A percentile compares a stretch with the other conserved stretches of the same genome.
Evolutionary conservation across 306 rosid genomes (phyloP).

Genomic region (Dicorynia guianensis): DNA sequence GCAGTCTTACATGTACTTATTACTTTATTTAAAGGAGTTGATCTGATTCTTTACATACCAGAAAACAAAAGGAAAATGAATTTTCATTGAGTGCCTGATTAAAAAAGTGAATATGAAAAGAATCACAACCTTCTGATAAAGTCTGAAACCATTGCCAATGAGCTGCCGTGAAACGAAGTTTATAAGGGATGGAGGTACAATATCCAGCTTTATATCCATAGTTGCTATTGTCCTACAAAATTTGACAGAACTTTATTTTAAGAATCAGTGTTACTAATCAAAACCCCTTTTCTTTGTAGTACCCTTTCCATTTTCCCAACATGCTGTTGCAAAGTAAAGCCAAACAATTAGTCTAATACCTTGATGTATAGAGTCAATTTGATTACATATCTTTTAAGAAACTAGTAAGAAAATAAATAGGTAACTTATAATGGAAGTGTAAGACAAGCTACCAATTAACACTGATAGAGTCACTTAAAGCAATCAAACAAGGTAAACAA

Average conservation of each 20-base stretch:
- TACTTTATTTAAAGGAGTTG: slow-evolving; percentile 25
- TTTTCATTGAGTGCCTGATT: slow-evolving; percentile 10
- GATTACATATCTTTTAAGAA: slow-evolving; percentile 17
- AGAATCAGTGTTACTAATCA: slow-evolving; percentile 35
- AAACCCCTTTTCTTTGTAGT: not conserved
- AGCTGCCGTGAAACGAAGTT: slow-evolving; percentile 85
- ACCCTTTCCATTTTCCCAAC: not conserved
- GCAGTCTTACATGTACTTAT: slow-evolving; percentile 3
- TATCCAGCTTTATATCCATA: slow-evolving; percentile 87
- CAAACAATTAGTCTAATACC: not conserved
- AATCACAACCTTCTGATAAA: slow-evolving; percentile 73
- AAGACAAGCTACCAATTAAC: not conserved
- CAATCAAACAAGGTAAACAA: not conserved
- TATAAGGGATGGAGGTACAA: slow-evolving; percentile 77
- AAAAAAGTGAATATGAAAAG: slow-evolving; percentile 28
- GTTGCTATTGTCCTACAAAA: slow-evolving; percentile 79
- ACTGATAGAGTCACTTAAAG: not conserved
- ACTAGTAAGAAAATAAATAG: not conserved
- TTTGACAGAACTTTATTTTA: slow-evolving; percentile 31
- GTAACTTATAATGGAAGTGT: slow-evolving; percentile 4
- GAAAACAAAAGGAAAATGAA: slow-evolving; percentile 12
- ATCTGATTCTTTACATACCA: slow-evolving; percentile 15
- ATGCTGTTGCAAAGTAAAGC: not conserved
- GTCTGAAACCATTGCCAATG: slow-evolving; percentile 77
- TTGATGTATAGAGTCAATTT: not conserved